These are phyloP conservation scores for Ramularia endophylla DNA, from an alignment of 2,329 filamentous ascomycete species.

Conservation along the genomic window DNA sequence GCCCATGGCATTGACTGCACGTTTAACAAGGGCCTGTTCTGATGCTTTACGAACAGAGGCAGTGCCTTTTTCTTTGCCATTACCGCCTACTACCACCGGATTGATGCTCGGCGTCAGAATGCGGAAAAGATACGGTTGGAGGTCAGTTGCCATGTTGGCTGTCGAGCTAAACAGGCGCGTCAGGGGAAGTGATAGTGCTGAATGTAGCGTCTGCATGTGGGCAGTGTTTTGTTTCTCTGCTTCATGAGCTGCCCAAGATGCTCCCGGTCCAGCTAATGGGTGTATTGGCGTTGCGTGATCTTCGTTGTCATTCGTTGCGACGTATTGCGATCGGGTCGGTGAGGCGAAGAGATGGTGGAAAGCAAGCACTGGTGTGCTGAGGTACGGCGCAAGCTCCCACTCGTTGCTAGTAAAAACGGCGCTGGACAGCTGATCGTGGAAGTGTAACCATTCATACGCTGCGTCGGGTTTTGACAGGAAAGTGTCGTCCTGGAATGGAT, in stretches of 20 bases:
- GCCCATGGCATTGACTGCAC: slow-evolving; percentile 76
- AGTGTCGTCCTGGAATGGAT: slow-evolving; percentile 88
- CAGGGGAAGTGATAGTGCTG: slow-evolving; percentile 64
- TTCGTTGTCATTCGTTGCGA: slow-evolving; percentile 38
- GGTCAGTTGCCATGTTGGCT: slow-evolving; percentile 71
- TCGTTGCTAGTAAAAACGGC: slow-evolving; percentile 78
- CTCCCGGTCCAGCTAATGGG: slow-evolving; percentile 76
- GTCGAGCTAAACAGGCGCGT: slow-evolving; percentile 72
- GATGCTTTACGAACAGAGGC: slow-evolving; percentile 84
- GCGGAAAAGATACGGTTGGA: slow-evolving; percentile 76
- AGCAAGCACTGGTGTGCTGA: slow-evolving; percentile 78
- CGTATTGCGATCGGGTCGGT: slow-evolving; percentile 46
- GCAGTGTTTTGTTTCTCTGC: slow-evolving; percentile 71
- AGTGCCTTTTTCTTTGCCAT: slow-evolving; percentile 30
- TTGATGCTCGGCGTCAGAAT: slow-evolving; percentile 87
- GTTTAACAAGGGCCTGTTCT: slow-evolving; percentile 73
- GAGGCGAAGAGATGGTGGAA: slow-evolving; percentile 90
- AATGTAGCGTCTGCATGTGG: slow-evolving; percentile 67
- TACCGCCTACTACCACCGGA: slow-evolving; percentile 70
- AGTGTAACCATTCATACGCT: slow-evolving; percentile 92
- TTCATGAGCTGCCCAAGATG: slow-evolving; percentile 76
- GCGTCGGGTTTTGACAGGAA: slow-evolving; percentile 80
- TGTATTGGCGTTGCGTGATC: slow-evolving; percentile 33
- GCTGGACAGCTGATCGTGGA: slow-evolving; percentile 78
- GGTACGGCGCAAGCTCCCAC: slow-evolving; percentile 85